A percentile compares a stretch with the other conserved stretches of the same genome.
Evolutionary conservation across 2,329 filamentous ascomycete genomes (phyloP).

Genomic region (Monilinia aucupariae): DNA sequence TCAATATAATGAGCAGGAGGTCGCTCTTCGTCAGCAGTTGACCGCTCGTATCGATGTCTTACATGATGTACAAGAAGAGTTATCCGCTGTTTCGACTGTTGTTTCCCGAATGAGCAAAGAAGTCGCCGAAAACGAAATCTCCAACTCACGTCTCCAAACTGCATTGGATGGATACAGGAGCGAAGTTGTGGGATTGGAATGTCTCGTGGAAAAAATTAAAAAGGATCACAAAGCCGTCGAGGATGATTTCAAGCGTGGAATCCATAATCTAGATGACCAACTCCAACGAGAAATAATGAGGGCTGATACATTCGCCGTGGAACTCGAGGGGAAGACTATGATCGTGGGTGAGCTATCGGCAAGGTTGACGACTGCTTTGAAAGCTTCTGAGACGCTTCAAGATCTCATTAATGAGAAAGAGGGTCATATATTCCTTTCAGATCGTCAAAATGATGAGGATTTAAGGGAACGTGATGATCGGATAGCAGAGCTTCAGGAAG

Average conservation of each 20-base stretch:
- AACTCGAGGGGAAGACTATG: conserved; percentile 38
- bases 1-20: conserved; percentile 54
- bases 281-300: conserved; percentile 36
- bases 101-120: conserved; percentile 25
- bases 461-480: conserved; percentile 48
- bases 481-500: conserved; percentile 44
- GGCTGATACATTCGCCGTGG: conserved; percentile 29
- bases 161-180: conserved; percentile 49
- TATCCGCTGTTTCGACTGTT: conserved; percentile 29
- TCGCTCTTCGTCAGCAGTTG: conserved; percentile 52
- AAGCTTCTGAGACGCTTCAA: conserved; percentile 39
- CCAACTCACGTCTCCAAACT: conserved; percentile 46
- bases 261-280: conserved; percentile 29
- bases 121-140: conserved; percentile 38
- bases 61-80: conserved; percentile 43
- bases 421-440: neutral
- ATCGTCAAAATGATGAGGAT: conserved; percentile 39
- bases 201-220: conserved; percentile 47
- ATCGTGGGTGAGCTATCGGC: conserved; percentile 42
- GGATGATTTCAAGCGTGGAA: conserved; percentile 18
- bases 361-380: conserved; percentile 40
- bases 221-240: conserved; percentile 28
- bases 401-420: conserved; percentile 28
- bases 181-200: conserved; percentile 51
- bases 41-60: conserved; percentile 47